Base-by-base conservation (phyloP, 2,329 filamentous ascomycete genomes). In the Colletotrichum lupini region DNA sequence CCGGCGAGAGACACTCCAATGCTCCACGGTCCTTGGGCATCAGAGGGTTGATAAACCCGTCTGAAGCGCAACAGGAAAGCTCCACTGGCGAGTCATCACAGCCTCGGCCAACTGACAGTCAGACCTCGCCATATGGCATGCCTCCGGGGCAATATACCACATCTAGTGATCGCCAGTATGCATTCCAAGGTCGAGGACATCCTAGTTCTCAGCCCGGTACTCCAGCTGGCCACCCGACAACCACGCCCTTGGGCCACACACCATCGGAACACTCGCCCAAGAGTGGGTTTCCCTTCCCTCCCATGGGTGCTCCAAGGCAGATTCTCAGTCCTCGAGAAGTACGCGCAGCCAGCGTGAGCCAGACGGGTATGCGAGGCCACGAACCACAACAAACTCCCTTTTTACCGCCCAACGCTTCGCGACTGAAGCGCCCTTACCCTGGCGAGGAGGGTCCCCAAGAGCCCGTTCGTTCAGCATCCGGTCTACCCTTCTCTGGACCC, bases 31-130 rank as follows among this genome's bases (percentile, higher is more conserved):
- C 79, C 30, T 75, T 83, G 52, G 83, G 80, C 8, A 83, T 85
- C 61, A 80, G 81, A 65, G 83, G 80, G 30, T 81, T 85, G 9
- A 76, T 85, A 71, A 84, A 85, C 72, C 82, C 83, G 42, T 68
- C 82, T 9, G 82, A 82, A 42, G 74, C 79, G 37, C 79, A 75
- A 9, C 58, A 75, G 30, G 69, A 76, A 49, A 72, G 66, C 11
- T 62, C 76, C 12, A 77, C 77, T 42, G 75, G 68, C 32, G 76
- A 67, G 30, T 74, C 69, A 37, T 53, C 71, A n/a, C 67, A 74
- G 28, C 66, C 72, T 35, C 76, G 74, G 66, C 66, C 70, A 60
- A 74, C 73, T 67, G 77, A 80, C 46, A 26, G 60, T 28, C 76
- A 77, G 37, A 66, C 68, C 52, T 68, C 76, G 8, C 57, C 74